Evolutionary conservation across 2,329 filamentous ascomycete species (phyloP), one percentile per base, ranked within the genome.

Genomic region (Sporothrix mexicana): DNA sequence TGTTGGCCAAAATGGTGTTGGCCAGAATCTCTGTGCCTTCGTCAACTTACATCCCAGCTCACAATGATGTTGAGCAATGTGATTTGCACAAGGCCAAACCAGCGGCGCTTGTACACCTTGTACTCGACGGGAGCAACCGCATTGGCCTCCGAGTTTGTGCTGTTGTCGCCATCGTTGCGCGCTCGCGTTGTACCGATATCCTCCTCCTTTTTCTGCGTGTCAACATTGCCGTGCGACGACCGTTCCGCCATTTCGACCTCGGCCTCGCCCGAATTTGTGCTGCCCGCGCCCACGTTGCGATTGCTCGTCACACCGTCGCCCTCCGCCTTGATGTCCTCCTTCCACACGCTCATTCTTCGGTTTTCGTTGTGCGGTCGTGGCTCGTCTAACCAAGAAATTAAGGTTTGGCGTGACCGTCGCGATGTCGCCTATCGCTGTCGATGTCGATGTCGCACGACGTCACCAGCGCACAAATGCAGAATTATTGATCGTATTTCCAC

Each of bases 41-140:
- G 59, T 62, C 36, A 1, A 73, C 93, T 86, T 87, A 96, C 93
- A 88, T 97, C 94, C 95, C 95, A 98, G 79, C 93, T 97, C 57
- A 97, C 92, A 74, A 98, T 89, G 72, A 98, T 91, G 80, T 98
- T 99, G 82, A 98, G 85, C 78, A 98, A 82, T 7, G 94, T 92
- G 79, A 98, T 83, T 81, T 97, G 93, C 25, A 88, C 83, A 69
- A 99, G 84, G 0, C 96, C 96, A 80, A 97, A 93, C 90, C 94
- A 99, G 61, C 96, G 88, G 78, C 94, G 88, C 82, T 92, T 95
- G 80, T 98, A 98, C 59, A 81, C 80, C 72, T 77, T 80, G 76
- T 80, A 82, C 53, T 55, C 71, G 30, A 36, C 30, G 17, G 30
- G n/a, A 9, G 41, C 41, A 12, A 47, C 20, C 23, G 25, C 49